A percentile compares a stretch with the other conserved stretches of the same genome.
Conservation (phyloP, 129 eudicot species). For the Flaveria robusta region DNA sequence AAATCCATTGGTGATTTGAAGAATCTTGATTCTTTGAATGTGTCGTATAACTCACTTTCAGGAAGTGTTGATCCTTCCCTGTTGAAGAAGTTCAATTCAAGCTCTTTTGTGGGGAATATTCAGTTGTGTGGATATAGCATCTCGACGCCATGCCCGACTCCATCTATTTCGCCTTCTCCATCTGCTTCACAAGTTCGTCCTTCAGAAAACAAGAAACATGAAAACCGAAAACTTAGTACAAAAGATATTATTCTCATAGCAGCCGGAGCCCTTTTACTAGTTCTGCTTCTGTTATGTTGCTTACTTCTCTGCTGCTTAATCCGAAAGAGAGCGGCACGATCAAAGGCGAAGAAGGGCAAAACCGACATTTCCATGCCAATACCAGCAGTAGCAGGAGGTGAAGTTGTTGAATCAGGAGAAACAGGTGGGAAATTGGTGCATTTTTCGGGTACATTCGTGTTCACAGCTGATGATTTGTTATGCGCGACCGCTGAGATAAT, state of each 20-base stretch:
- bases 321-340: constrained; percentile 57
- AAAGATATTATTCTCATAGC: constrained; percentile 83
- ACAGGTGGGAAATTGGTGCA: constrained; percentile 91
- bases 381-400: constrained; percentile 47
- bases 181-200: constrained; percentile 39
- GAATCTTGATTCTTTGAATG: constrained; percentile 56
- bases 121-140: constrained; percentile 74
- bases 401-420: constrained; percentile 57
- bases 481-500: constrained; percentile 96
- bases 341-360: constrained; percentile 54
- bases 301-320: constrained; percentile 73
- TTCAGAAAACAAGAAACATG: constrained; percentile 9
- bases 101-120: constrained; percentile 77
- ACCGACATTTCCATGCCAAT: constrained; percentile 43
- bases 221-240: constrained; percentile 56
- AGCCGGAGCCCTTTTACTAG: constrained; percentile 64
- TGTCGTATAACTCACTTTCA: constrained; percentile 70
- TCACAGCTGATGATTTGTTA: constrained; percentile 90
- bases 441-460: constrained; percentile 83
- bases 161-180: constrained; percentile 40
- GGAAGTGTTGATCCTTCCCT: constrained; percentile 73
- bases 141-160: constrained; percentile 56
- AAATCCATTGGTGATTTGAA: constrained; percentile 43
- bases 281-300: constrained; percentile 68
- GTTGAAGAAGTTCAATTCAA: constrained; percentile 59